These are phyloP conservation scores for Leptographium flavum DNA, from an alignment of 2,329 filamentous ascomycete genomes.

Conservation along the genomic window DNA sequence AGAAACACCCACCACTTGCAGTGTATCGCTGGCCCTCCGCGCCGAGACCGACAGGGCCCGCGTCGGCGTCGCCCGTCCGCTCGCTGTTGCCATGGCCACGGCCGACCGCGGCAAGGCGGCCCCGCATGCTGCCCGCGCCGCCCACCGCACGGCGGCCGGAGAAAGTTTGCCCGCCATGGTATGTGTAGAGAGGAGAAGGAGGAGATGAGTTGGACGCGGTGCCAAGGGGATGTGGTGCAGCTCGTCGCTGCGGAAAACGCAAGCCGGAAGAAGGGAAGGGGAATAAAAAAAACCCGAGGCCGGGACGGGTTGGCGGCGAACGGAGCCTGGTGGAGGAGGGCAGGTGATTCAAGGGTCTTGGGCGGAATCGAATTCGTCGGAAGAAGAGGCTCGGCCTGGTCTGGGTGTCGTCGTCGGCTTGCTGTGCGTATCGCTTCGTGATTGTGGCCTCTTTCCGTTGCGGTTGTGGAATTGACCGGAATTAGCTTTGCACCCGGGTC, in stretches of 20 bases:
- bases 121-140: conserved; percentile 48
- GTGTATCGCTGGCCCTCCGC: conserved; percentile 57
- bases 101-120: conserved; percentile 32
- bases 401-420: background rate
- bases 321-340: background rate
- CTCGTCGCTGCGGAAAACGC: background rate
- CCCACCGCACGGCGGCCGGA: conserved; percentile 57
- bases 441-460: conserved; percentile 1
- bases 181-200: background rate
- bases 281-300: background rate
- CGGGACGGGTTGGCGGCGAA: background rate
- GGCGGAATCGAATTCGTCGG: background rate
- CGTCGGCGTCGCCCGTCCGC: conserved; percentile 36
- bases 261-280: background rate
- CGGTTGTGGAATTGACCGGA: conserved; percentile 8
- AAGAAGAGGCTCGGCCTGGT: background rate
- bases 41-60: conserved; percentile 59
- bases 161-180: conserved; percentile 73
- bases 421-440: background rate
- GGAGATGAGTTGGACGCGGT: background rate
- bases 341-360: background rate
- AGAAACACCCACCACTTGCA: conserved; percentile 48
- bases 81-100: background rate
- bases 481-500: conserved; percentile 8
- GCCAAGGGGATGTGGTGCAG: background rate